Conservation (phyloP, 352 stramenopile genomes). For the Globisporangium mamillatum region DNA sequence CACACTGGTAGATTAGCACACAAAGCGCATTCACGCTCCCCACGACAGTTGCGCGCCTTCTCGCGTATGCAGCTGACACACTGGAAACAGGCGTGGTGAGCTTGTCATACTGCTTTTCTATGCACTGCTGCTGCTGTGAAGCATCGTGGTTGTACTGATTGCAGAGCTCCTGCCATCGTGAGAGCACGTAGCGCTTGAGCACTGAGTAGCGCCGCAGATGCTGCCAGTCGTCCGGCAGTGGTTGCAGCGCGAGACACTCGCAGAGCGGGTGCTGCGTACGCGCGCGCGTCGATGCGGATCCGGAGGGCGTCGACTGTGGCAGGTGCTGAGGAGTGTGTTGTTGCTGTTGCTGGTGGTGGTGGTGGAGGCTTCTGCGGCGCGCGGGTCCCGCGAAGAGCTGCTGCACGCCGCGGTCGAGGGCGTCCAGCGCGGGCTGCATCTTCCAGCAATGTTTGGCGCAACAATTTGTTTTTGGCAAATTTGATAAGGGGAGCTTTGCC, state of each 20-base stretch:
- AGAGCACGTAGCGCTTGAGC: constrained; percentile 46
- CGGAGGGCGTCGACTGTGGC: not conserved
- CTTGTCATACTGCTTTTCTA: not conserved
- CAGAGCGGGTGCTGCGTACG: constrained; percentile 33
- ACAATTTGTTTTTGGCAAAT: not conserved
- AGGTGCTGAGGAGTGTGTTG: not conserved
- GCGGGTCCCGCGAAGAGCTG: constrained; percentile 35
- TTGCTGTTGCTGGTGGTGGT: not conserved
- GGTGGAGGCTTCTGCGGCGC: not conserved
- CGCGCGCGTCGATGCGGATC: not conserved
- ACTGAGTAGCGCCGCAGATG: constrained; percentile 37
- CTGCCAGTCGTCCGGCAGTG: constrained; percentile 20
- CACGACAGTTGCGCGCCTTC: constrained; percentile 16
- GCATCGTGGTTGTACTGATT: constrained; percentile 16
- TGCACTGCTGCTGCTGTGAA: not conserved
- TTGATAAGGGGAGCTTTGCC: not conserved
- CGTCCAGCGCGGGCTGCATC: constrained; percentile 29
- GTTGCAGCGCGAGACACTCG: constrained; percentile 29
- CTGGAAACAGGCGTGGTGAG: constrained; percentile 2
- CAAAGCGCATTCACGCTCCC: constrained; percentile 33
- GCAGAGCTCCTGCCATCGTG: constrained; percentile 23
- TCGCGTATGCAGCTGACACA: constrained; percentile 8
- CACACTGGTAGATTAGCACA: constrained; percentile 38
- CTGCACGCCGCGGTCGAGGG: constrained; percentile 31
- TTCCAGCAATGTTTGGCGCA: not conserved